Evolutionary conservation across 2,329 filamentous ascomycete genomes (phyloP).

Genomic region (Stachybotrys echinatus): DNA sequence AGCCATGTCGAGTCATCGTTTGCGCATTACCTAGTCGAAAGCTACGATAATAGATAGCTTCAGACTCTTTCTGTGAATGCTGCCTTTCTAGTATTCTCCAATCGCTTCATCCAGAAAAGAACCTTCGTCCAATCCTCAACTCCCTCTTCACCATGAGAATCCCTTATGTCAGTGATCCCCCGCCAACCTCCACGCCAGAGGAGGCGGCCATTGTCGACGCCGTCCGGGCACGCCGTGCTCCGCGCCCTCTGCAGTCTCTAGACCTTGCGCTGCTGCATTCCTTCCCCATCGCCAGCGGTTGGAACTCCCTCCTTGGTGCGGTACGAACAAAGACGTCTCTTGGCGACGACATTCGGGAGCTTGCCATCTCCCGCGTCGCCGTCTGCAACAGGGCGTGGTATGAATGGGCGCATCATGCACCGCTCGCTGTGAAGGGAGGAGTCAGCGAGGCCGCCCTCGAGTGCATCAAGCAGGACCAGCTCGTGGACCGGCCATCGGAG

Average conservation of each 20-base stretch:
- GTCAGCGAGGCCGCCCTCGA: conserved; percentile 47
- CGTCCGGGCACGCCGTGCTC: conserved; percentile 59
- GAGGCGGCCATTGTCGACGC: conserved; percentile 56
- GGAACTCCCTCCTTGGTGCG: conserved; percentile 65
- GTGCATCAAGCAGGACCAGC: conserved; percentile 29
- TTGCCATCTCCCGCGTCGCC: conserved; percentile 77
- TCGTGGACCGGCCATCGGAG: conserved; percentile 22
- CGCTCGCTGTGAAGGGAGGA: conserved; percentile 55
- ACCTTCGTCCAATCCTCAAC: not conserved
- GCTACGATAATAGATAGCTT: too few relatives aligned
- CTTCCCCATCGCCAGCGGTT: conserved; percentile 69
- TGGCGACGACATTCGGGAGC: conserved; percentile 58
- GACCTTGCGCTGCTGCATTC: conserved; percentile 73
- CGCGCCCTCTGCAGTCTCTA: conserved; percentile 67
- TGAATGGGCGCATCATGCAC: conserved; percentile 77
- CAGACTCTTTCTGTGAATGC: not conserved
- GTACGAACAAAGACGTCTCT: conserved; percentile 50
- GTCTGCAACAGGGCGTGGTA: conserved; percentile 78
- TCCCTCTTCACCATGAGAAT: conserved; percentile 50
- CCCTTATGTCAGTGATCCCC: conserved; percentile 56
- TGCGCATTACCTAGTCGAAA: too few relatives aligned
- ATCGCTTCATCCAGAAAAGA: not conserved
- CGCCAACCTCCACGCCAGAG: conserved; percentile 34
- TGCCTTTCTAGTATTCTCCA: not conserved
- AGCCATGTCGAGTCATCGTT: too few relatives aligned